These are phyloP conservation scores for Hypholoma fasciculare DNA, from an alignment of 768 basidiomycete species.

Conservation along the genomic window DNA sequence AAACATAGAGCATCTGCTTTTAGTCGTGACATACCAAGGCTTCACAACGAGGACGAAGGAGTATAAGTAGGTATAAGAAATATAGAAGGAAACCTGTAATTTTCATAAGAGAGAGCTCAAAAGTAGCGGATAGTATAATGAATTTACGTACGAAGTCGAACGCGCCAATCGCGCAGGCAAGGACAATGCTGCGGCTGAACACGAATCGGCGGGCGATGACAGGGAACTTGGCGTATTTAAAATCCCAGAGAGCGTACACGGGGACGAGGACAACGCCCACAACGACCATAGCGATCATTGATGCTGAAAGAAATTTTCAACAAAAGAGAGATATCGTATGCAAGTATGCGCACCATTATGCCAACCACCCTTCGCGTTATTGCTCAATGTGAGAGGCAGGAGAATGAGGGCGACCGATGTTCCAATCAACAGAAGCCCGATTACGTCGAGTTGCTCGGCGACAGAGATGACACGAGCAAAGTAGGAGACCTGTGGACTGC, in stretches of 20 bases:
- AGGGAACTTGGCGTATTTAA: slow-evolving; percentile 53
- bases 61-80: slow-evolving; percentile 75
- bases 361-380: slow-evolving; percentile 40
- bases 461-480: slow-evolving; percentile 20
- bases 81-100: slow-evolving; percentile 57
- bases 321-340: not conserved
- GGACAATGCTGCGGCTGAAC: slow-evolving; percentile 56
- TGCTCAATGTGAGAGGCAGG: slow-evolving; percentile 52
- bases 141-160: slow-evolving; percentile 53
- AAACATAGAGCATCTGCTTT: not conserved
- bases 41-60: slow-evolving; percentile 60
- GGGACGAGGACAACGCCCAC: slow-evolving; percentile 45
- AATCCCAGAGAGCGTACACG: slow-evolving; percentile 45
- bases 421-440: slow-evolving; percentile 54
- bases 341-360: slow-evolving; percentile 41
- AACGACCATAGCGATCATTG: slow-evolving; percentile 52
- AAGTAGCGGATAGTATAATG: not conserved
- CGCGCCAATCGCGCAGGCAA: slow-evolving; percentile 57
- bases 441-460: slow-evolving; percentile 41
- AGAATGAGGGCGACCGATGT: slow-evolving; percentile 50
- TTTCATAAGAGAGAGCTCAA: not conserved
- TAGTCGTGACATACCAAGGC: slow-evolving; percentile 35
- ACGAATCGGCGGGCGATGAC: slow-evolving; percentile 63
- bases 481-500: slow-evolving; percentile 7
- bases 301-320: slow-evolving; percentile 31